phyloP scores from a whole-genome alignment of 768 basidiomycete species.

The Suillus subalutaceus region DNA sequence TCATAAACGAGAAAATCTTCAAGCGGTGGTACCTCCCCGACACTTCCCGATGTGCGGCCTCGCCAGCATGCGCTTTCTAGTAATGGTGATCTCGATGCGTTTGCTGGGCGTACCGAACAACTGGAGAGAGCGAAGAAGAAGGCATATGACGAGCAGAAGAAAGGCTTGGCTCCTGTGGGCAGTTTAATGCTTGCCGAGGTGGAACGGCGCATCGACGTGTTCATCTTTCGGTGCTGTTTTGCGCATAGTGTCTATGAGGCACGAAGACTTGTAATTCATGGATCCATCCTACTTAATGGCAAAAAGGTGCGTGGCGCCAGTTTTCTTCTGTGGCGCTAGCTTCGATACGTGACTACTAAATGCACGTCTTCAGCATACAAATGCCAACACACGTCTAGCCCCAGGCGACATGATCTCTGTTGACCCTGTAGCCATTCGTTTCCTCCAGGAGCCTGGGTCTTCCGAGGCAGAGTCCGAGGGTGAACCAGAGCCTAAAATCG shows the following conservation, averaged over 20 bases:
- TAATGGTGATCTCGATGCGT: slow-evolving; percentile 54
- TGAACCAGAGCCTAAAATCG: slow-evolving; percentile 3
- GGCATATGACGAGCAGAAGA: slow-evolving; percentile 53
- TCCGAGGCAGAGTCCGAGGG: slow-evolving; percentile 19
- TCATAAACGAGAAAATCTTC: slow-evolving; percentile 89
- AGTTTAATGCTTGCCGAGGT: slow-evolving; percentile 95
- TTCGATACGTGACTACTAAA: slow-evolving; percentile 1
- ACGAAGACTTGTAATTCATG: slow-evolving; percentile 81
- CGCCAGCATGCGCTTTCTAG: slow-evolving; percentile 35
- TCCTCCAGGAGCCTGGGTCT: slow-evolving; percentile 50
- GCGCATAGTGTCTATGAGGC: slow-evolving; percentile 91
- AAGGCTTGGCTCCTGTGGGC: slow-evolving; percentile 85
- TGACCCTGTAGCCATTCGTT: slow-evolving; percentile 76
- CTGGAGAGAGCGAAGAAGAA: slow-evolving; percentile 46
- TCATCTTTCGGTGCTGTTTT: slow-evolving; percentile 89
- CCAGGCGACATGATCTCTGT: slow-evolving; percentile 96
- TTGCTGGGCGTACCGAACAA: slow-evolving; percentile 54
- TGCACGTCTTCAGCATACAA: slow-evolving; percentile 58
- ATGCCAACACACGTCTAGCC: slow-evolving; percentile 85
- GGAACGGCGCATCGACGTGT: slow-evolving; percentile 92
- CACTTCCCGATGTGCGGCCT: slow-evolving; percentile 82
- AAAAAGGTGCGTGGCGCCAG: slow-evolving; percentile 61
- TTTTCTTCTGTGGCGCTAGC: background rate
- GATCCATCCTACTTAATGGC: slow-evolving; percentile 88
- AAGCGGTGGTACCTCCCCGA: slow-evolving; percentile 93